Evolutionary conservation across 2,329 filamentous ascomycete species (phyloP).

Genomic region (Xylariomycetidae sp.): DNA sequence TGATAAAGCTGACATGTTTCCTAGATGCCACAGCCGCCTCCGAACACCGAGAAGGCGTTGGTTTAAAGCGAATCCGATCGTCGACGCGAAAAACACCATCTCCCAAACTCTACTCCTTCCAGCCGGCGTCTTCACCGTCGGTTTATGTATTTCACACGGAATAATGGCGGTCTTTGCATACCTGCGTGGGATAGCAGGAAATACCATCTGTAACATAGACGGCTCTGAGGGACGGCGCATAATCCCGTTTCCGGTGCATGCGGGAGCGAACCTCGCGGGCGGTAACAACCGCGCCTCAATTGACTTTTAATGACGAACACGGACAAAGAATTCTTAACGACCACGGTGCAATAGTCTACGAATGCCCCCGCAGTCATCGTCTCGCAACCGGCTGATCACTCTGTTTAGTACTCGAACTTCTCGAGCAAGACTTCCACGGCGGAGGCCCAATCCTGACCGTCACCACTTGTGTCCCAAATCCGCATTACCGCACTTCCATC

Average conservation of each 20-base stretch:
- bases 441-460: conserved; percentile 3
- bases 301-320: conserved; percentile 21
- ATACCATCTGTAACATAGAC: conserved; percentile 26
- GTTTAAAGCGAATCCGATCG: conserved; percentile 19
- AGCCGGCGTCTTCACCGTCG: conserved; percentile 10
- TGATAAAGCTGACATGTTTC: conserved; percentile 8
- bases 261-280: too few relatives aligned
- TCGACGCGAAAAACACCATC: conserved; percentile 7
- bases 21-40: conserved; percentile 27
- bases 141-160: conserved; percentile 21
- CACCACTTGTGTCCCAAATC: conserved; percentile 48
- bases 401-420: conserved; percentile 2
- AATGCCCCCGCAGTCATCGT: too few relatives aligned
- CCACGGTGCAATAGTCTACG: too few relatives aligned
- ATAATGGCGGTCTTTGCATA: conserved; percentile 17
- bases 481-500: conserved; percentile 50
- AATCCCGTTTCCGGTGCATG: too few relatives aligned
- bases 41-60: conserved; percentile 25
- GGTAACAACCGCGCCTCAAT: conserved; percentile 14
- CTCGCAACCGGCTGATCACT: too few relatives aligned
- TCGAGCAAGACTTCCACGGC: conserved; percentile 6
- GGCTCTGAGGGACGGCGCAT: too few relatives aligned
- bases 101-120: conserved; percentile 23
- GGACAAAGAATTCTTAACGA: too few relatives aligned
- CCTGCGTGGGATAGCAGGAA: conserved; percentile 11